Base-by-base conservation (phyloP, 495 filamentous ascomycete species). In the Sporormia fimetaria region DNA sequence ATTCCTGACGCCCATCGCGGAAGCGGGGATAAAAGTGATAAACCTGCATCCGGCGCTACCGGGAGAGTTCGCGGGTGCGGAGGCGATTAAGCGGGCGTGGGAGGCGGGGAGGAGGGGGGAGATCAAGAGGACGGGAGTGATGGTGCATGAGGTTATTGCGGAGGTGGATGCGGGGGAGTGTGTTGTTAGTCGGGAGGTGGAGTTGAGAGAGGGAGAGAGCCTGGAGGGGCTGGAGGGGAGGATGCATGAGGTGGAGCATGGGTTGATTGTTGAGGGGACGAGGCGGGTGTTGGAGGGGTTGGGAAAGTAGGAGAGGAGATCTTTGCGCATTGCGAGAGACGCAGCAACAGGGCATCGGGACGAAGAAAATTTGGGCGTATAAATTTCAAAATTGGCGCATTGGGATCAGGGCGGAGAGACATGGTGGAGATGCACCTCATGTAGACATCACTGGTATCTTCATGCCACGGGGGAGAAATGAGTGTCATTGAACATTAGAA, bases 61-160 rank as follows among this genome's bases (percentile, higher is more conserved):
- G 16, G 78, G 78, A 11, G 66, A 75, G 46, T 87, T 87, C 54
- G 79, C 90, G 58, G 85, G 85, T 5, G 74, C 79, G 57, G 60
- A 73, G 44, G 85, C 83, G 2, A 92, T 95, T 47, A 70, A 78
- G 41, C 69, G 85, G 12, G 87, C 87, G 15, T 81, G 79, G 59
- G 67, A 73, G 23, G 83, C 83, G 35, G 92, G 76, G 60, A 52
- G 78, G 55, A 71, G 71, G 16, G 82, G 80, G 6, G 74, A 73
- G 58, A 72, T 88, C 25, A 71, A 80, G 52, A 75, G 70, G 57
- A 94, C 86, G 1, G 87, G 87, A 1, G 78, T 90, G n/a, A 94
- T 96, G 87, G 76, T 92, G 2, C 87, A 94, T 61, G 77, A 84
- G 56, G 84, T 94, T 31, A 82, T 94, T 49, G 71, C 68, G 26